These are phyloP conservation scores for Glycyrrhiza uralensis DNA, from an alignment of 306 rosid genomes.

Conservation along the genomic window DNA sequence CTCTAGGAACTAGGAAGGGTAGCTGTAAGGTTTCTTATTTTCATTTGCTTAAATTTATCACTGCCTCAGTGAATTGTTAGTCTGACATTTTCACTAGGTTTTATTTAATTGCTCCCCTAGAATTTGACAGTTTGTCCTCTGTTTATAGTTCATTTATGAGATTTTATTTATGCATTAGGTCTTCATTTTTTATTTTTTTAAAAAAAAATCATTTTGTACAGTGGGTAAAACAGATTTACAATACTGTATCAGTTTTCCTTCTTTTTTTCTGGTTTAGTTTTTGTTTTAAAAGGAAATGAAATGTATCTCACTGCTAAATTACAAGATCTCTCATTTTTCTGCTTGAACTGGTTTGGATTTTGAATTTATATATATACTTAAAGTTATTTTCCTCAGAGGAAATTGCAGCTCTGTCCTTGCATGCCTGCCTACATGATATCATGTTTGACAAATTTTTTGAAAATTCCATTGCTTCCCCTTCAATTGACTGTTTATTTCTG, in stretches of 20 bases:
- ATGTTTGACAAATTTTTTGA: neutral
- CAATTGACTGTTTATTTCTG: neutral
- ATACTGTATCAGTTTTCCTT: neutral
- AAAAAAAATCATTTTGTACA: neutral
- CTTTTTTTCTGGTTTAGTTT: neutral
- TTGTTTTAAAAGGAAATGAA: neutral
- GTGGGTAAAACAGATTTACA: neutral
- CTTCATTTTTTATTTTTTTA: neutral
- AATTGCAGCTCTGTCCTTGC: conserved; percentile 10
- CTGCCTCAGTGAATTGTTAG: neutral
- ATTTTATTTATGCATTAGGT: neutral
- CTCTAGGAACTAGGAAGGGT: conserved; percentile 1
- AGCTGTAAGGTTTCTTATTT: neutral
- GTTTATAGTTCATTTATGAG: neutral
- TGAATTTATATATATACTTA: neutral
- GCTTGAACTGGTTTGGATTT: conserved; percentile 11
- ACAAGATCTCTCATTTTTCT: neutral
- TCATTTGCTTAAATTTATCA: neutral
- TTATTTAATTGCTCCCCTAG: neutral
- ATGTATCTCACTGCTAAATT: neutral
- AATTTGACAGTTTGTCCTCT: neutral
- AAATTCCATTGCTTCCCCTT: neutral
- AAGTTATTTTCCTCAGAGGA: neutral
- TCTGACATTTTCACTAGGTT: neutral
- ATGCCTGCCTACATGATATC: conserved; percentile 8